A percentile compares a stretch with the other conserved stretches of the same genome.
These are phyloP conservation scores for Beauveria medogensis DNA, from an alignment of 2,329 filamentous ascomycete genomes.

Conservation along the genomic window DNA sequence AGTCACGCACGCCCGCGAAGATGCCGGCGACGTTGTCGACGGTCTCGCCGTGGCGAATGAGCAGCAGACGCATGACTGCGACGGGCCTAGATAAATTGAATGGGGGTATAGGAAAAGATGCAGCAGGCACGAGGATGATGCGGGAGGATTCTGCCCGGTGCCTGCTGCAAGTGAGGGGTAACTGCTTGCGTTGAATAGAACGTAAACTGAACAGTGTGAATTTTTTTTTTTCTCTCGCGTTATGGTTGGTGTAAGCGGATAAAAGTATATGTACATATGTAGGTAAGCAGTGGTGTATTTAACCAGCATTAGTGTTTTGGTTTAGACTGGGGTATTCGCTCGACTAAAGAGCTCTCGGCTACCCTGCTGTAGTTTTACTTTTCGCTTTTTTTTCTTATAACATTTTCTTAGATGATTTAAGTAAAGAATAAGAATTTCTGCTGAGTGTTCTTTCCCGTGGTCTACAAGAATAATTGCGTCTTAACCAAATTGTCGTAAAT, in stretches of 20 bases:
- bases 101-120: background rate
- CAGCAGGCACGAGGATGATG: background rate
- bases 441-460: too few relatives aligned
- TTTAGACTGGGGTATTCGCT: background rate
- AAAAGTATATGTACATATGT: background rate
- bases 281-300: constrained; percentile 4
- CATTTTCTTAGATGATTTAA: too few relatives aligned
- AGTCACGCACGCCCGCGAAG: constrained; percentile 75
- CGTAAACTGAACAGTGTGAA: background rate
- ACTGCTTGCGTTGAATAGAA: too few relatives aligned
- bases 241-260: background rate
- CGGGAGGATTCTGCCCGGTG: background rate
- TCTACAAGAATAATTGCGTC: too few relatives aligned
- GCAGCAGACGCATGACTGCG: constrained; percentile 44
- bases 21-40: constrained; percentile 78
- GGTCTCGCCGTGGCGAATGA: constrained; percentile 83
- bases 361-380: background rate
- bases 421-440: too few relatives aligned
- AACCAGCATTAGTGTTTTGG: background rate
- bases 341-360: background rate
- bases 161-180: background rate
- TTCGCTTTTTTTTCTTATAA: too few relatives aligned
- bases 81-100: background rate
- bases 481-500: too few relatives aligned
- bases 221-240: background rate